Conservation (phyloP, 148 eudicot genomes). For the Bassia scoparia region DNA sequence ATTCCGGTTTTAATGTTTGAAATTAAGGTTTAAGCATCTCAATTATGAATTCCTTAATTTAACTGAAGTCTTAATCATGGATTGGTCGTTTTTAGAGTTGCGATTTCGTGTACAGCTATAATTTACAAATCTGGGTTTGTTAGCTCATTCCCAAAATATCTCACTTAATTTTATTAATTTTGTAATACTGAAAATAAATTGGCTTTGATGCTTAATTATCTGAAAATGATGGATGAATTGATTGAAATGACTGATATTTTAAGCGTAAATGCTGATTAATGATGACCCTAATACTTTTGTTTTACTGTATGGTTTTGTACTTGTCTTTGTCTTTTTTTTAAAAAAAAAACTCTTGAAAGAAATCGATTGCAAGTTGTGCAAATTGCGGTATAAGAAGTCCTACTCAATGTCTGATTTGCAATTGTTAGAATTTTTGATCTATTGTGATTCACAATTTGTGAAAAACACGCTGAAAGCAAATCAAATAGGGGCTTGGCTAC, state of each 20-base stretch:
- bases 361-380: not conserved
- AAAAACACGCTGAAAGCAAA: too few relatives aligned
- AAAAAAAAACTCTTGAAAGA: not conserved
- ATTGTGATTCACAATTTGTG: too few relatives aligned
- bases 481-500: too few relatives aligned
- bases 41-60: too few relatives aligned
- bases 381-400: too few relatives aligned
- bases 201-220: not conserved
- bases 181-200: too few relatives aligned
- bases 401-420: too few relatives aligned
- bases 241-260: not conserved
- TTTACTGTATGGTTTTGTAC: not conserved
- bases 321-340: not conserved
- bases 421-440: too few relatives aligned
- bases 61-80: too few relatives aligned
- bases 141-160: not conserved
- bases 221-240: constrained; percentile 2
- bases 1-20: too few relatives aligned
- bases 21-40: not conserved
- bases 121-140: not conserved
- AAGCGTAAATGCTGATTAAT: not conserved
- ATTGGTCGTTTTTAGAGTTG: too few relatives aligned
- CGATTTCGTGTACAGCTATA: not conserved
- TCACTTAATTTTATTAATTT: not conserved
- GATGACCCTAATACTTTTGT: not conserved